A percentile compares a stretch with the other conserved stretches of the same genome.
Conservation (phyloP, 176 grass and related monocot species). For the Poa pratensis region DNA sequence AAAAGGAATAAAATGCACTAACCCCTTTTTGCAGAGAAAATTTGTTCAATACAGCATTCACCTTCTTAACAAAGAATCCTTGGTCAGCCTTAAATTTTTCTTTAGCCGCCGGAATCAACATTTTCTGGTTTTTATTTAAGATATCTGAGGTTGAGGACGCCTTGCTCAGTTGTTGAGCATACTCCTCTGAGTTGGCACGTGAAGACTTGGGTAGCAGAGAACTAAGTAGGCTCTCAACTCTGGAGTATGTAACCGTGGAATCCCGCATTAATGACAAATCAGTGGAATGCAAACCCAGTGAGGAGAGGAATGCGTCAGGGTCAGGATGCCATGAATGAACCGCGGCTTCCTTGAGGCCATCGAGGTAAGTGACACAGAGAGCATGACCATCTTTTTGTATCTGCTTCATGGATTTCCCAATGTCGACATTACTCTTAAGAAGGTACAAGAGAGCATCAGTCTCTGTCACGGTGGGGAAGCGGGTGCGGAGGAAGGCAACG, state of each 20-base stretch:
- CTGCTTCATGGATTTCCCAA: background rate
- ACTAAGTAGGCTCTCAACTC: background rate
- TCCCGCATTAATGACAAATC: background rate
- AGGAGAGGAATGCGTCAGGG: background rate
- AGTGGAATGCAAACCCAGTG: too few relatives aligned
- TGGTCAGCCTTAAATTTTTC: conserved; percentile 20
- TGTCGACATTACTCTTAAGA: background rate
- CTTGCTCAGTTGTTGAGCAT: background rate
- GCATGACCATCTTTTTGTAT: background rate
- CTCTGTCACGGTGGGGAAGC: background rate
- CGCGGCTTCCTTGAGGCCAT: background rate
- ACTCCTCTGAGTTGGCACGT: background rate
- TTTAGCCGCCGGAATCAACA: background rate
- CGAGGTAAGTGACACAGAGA: background rate
- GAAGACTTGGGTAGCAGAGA: background rate
- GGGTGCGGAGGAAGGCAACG: background rate
- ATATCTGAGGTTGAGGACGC: background rate
- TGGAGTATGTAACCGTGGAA: background rate
- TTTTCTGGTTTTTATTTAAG: conserved; percentile 24
- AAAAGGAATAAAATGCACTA: background rate
- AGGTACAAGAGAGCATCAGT: conserved; percentile 7
- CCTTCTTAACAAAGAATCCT: background rate
- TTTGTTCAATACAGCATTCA: background rate
- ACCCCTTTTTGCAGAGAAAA: conserved; percentile 9
- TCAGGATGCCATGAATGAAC: background rate